Evolutionary conservation across 148 eudicot genomes (phyloP), one percentile per base, ranked within the genome.

Genomic region (Tetragonia tetragonoides): DNA sequence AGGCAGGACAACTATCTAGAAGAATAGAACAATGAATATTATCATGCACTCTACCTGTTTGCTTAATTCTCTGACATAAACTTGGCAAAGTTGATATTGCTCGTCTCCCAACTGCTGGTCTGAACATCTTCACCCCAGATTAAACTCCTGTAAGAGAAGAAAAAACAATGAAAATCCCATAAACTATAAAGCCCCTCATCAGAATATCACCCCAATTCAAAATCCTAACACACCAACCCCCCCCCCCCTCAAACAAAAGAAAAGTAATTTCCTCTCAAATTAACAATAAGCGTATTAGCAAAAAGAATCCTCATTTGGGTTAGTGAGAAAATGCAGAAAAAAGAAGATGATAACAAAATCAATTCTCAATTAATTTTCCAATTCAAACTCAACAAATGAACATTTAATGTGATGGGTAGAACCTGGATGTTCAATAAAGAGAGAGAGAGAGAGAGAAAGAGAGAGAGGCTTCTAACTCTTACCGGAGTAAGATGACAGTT

Each of bases 11-110:
- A 10, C 53, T 11, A 16, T 10, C 20, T 38, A 73, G 23, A 61
- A 8, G 18, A 17, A 7, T 8, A 77, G 17, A 49, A 53, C 59
- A 17, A 59, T 20, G 14, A 0, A 53, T 9, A 53, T 53, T 8
- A 78, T 14, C 12, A 12, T 42, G 66, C 66, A 61, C 8, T 67
- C n/a, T 75, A 85, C 88, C 88, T 80, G 88, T 85, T 85, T 85
- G 88, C 70, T 85, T 85, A 51, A 85, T 83, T 72, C 88, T 77
- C 75, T 78, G 82, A 69, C 74, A 78, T 78, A 85, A 83, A 67
- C 77, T 49, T 60, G 84, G 79, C 66, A 80, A 72, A 38, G 86
- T 83, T 38, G 86, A 85, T 70, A 85, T 83, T 46, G 78, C 57
- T 77, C 86, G 88, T 68, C 66, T 85, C 5, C 70, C 68, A 11